Conservation (phyloP, 2,329 filamentous ascomycete species). For the Xylaria sp. region DNA sequence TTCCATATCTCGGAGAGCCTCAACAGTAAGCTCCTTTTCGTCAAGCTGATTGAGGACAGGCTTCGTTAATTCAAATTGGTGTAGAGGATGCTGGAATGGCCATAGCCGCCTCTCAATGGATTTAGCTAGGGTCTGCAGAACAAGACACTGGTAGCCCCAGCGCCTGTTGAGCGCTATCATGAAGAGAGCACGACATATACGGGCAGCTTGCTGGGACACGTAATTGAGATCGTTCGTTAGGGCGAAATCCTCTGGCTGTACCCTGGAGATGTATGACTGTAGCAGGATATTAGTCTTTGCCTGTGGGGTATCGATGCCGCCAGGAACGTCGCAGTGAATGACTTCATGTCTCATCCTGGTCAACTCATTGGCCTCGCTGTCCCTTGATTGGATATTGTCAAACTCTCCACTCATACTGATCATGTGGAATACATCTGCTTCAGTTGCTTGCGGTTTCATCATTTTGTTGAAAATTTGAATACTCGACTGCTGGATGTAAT, state of each 20-base stretch:
- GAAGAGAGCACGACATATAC: conserved; percentile 94
- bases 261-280: conserved; percentile 91
- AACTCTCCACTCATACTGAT: conserved; percentile 98
- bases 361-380: conserved; percentile 91
- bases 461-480: conserved; percentile 96
- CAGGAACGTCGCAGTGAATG: conserved; percentile 81
- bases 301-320: conserved; percentile 76
- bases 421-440: conserved; percentile 95
- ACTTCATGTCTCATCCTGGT: conserved; percentile 74
- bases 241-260: conserved; percentile 91
- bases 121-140: conserved; percentile 90
- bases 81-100: conserved; percentile 93
- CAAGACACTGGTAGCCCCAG: conserved; percentile 95
- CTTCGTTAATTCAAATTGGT: conserved; percentile 91
- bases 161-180: conserved; percentile 96
- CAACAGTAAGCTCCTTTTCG: conserved; percentile 81
- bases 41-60: conserved; percentile 87
- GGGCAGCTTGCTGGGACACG: conserved; percentile 92
- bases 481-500: conserved; percentile 92
- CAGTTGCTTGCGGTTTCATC: conserved; percentile 87
- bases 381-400: conserved; percentile 93
- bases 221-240: conserved; percentile 92
- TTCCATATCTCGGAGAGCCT: conserved; percentile 92
- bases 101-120: conserved; percentile 97
- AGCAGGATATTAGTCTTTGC: conserved; percentile 96